Percentiles rank a stretch among this genome's conserved stretches.
These are phyloP conservation scores for Cucurbita argyrosperma DNA, from an alignment of 306 rosid species.

Conservation along the genomic window DNA sequence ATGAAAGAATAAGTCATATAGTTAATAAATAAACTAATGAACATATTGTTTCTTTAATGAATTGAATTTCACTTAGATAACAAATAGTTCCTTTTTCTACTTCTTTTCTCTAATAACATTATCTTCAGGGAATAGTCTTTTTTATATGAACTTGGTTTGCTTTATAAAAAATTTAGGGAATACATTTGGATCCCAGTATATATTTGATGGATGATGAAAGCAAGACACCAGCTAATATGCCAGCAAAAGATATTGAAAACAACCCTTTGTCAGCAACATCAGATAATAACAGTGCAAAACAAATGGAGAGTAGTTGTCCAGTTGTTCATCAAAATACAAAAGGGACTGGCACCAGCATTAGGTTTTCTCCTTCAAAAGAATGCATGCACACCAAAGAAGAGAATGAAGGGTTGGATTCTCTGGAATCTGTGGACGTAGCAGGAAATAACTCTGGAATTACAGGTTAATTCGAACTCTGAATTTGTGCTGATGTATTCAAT, in stretches of 20 bases:
- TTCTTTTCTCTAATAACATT: background rate
- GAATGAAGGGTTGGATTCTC: slow-evolving; percentile 25
- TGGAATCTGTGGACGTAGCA: slow-evolving; percentile 25
- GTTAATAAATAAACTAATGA: background rate
- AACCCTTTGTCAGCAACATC: slow-evolving; percentile 17
- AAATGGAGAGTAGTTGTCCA: slow-evolving; percentile 19
- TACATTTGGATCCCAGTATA: slow-evolving; percentile 94
- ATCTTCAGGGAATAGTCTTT: background rate
- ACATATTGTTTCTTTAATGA: background rate
- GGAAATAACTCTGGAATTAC: slow-evolving; percentile 24
- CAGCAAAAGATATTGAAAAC: slow-evolving; percentile 30
- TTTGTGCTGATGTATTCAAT: background rate
- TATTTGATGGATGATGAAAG: slow-evolving; percentile 85
- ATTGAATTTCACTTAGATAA: background rate
- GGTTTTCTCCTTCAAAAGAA: slow-evolving; percentile 19
- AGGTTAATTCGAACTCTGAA: slow-evolving; percentile 26
- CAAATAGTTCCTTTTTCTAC: background rate
- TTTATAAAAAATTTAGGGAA: slow-evolving; percentile 43
- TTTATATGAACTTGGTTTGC: background rate
- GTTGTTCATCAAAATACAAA: slow-evolving; percentile 8
- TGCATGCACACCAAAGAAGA: slow-evolving; percentile 22
- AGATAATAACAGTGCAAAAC: slow-evolving; percentile 25
- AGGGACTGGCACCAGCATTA: slow-evolving; percentile 15
- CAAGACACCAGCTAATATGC: slow-evolving; percentile 28
- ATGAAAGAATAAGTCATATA: background rate